These are phyloP conservation scores for Luzula sylvatica DNA, from an alignment of 176 grass and related monocot genomes.

Conservation along the genomic window DNA sequence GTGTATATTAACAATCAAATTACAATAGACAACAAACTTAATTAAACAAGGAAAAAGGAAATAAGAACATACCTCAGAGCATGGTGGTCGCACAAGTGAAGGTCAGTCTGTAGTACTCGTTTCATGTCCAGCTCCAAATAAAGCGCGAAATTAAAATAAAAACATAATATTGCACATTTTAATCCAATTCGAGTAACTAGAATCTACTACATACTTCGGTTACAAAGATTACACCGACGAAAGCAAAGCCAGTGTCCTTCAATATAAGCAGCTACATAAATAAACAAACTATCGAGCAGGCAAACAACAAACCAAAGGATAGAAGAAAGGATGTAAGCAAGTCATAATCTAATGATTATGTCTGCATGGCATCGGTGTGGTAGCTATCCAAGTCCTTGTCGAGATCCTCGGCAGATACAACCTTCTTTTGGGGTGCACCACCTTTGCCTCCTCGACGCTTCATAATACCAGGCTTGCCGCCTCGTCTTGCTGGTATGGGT, in stretches of 20 bases:
- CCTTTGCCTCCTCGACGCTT: slow-evolving; percentile 45
- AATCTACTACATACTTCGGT: slow-evolving; percentile 9
- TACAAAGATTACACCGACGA: slow-evolving; percentile 46
- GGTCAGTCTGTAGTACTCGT: too few species aligned
- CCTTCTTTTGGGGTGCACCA: slow-evolving; percentile 23
- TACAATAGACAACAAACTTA: neutral
- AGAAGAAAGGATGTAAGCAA: too few species aligned
- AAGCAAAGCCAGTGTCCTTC: slow-evolving; percentile 35
- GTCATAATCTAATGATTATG: neutral
- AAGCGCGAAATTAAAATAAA: neutral
- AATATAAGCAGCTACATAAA: slow-evolving; percentile 33
- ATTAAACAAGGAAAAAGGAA: neutral
- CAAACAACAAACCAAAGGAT: neutral
- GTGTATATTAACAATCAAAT: neutral
- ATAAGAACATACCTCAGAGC: neutral
- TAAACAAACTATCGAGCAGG: slow-evolving; percentile 21
- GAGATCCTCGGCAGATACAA: slow-evolving; percentile 59
- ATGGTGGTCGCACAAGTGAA: neutral
- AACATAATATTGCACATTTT: neutral
- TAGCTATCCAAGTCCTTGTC: slow-evolving; percentile 99
- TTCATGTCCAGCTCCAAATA: too few species aligned
- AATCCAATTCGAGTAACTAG: too few species aligned
- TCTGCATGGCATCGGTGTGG: slow-evolving; percentile 80
- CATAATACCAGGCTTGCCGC: slow-evolving; percentile 35
- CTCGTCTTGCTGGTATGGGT: slow-evolving; percentile 29